Percentiles rank a stretch among this genome's conserved stretches.
phyloP scores from a whole-genome alignment of 2,329 filamentous ascomycete genomes.

The Sclerotinia sclerotiorum region DNA sequence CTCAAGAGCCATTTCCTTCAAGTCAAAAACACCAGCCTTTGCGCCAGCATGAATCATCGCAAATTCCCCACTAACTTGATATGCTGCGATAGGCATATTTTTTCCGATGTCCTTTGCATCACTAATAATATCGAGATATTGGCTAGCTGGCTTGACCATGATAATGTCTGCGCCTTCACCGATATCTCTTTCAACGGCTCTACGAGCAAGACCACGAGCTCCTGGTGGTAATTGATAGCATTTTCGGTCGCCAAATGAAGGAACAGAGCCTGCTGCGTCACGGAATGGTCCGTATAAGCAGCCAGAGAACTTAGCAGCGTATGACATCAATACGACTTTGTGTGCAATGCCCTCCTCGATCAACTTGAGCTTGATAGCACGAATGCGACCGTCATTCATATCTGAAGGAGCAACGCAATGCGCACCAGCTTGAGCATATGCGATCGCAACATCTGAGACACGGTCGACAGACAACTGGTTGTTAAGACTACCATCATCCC shows the following conservation, averaged over 20 bases:
- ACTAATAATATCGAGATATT: slow-evolving; percentile 95
- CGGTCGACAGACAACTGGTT: slow-evolving; percentile 91
- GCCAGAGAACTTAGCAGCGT: slow-evolving; percentile 95
- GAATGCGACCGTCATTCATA: slow-evolving; percentile 98
- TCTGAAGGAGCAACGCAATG: slow-evolving; percentile 97
- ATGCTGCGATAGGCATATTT: slow-evolving; percentile 90
- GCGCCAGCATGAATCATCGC: slow-evolving; percentile 97
- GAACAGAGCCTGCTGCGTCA: slow-evolving; percentile 87
- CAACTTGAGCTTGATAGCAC: slow-evolving; percentile 95
- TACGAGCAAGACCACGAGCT: slow-evolving; percentile 84
- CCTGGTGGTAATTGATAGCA: slow-evolving; percentile 97
- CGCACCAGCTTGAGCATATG: slow-evolving; percentile 91
- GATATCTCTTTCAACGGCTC: slow-evolving; percentile 88
- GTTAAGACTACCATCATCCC: slow-evolving; percentile 89
- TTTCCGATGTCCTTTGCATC: slow-evolving; percentile 93
- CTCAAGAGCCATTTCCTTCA: slow-evolving; percentile 94
- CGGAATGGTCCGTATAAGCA: slow-evolving; percentile 97
- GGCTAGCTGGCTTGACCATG: slow-evolving; percentile 97
- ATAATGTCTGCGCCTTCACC: slow-evolving; percentile 94
- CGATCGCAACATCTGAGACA: slow-evolving; percentile 95
- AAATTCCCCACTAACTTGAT: slow-evolving; percentile 95
- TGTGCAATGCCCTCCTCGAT: slow-evolving; percentile 94
- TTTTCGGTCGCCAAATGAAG: slow-evolving; percentile 89
- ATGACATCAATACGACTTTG: slow-evolving; percentile 91
- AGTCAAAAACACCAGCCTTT: slow-evolving; percentile 93